These are phyloP conservation scores for Heliosperma pusillum DNA, from an alignment of 148 eudicot species.

Conservation along the genomic window DNA sequence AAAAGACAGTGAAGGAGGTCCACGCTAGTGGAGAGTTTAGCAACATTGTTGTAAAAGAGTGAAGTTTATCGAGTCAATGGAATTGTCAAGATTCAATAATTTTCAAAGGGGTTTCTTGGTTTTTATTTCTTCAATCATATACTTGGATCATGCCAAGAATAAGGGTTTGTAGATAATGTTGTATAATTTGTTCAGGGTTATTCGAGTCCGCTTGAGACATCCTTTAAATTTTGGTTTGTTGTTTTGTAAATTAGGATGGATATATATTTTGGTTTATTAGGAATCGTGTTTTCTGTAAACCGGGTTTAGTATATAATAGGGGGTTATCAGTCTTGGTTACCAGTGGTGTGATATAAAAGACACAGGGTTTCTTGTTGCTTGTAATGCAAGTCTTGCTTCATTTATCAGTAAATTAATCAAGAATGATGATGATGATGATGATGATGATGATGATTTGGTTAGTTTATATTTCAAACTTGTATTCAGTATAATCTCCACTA, in stretches of 20 bases:
- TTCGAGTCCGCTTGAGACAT: not conserved
- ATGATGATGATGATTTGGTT: no score
- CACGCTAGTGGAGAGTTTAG: constrained; percentile 72
- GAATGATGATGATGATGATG: no score
- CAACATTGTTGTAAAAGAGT: constrained; percentile 11
- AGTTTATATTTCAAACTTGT: no score
- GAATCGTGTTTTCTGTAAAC: not conserved
- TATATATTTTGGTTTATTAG: not conserved
- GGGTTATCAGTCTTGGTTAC: no score
- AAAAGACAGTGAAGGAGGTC: constrained; percentile 72
- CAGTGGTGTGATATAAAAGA: not conserved
- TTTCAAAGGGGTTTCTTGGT: not conserved
- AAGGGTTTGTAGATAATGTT: not conserved
- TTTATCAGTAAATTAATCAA: not conserved
- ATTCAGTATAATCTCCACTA: no score
- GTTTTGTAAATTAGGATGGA: constrained; percentile 10
- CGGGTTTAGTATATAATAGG: not conserved
- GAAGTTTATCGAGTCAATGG: not conserved
- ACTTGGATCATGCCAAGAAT: not conserved
- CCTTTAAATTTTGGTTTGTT: not conserved
- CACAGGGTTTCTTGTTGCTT: not conserved
- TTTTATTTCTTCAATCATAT: not conserved
- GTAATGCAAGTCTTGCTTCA: no score
- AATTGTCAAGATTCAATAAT: not conserved
- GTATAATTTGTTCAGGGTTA: not conserved